These are phyloP conservation scores for Neoboletus magnificus DNA, from an alignment of 768 basidiomycete genomes.

Conservation along the genomic window DNA sequence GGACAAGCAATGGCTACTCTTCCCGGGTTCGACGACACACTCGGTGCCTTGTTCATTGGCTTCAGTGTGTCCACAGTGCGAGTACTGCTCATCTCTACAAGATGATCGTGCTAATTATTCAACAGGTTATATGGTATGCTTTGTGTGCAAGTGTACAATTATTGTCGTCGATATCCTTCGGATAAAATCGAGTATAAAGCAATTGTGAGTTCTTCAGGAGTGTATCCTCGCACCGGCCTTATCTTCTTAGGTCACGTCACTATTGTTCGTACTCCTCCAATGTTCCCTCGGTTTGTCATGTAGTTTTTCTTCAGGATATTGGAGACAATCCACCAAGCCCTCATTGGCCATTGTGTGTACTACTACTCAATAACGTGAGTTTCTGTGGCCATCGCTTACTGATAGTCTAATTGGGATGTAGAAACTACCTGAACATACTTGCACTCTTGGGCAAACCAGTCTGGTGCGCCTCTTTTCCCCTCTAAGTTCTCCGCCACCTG, in stretches of 20 bases:
- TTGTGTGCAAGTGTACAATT: constrained; percentile 50
- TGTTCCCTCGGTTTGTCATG: neutral
- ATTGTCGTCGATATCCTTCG: constrained; percentile 52
- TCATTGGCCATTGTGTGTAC: constrained; percentile 53
- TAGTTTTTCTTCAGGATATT: constrained; percentile 36
- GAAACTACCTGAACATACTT: constrained; percentile 39
- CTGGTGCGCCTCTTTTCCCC: constrained; percentile 37
- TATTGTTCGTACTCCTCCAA: constrained; percentile 30
- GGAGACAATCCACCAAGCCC: constrained; percentile 46
- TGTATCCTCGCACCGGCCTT: neutral
- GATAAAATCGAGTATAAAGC: constrained; percentile 51
- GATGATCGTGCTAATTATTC: constrained; percentile 24
- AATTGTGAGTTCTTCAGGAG: constrained; percentile 40
- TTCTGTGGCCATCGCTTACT: neutral
- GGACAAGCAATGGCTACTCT: constrained; percentile 14
- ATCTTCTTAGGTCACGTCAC: constrained; percentile 26
- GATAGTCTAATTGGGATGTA: constrained; percentile 18
- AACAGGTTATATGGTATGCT: constrained; percentile 50
- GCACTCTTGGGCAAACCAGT: constrained; percentile 39
- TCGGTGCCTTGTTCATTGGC: constrained; percentile 61
- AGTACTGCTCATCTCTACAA: constrained; percentile 4
- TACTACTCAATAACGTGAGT: constrained; percentile 54
- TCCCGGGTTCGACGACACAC: constrained; percentile 41
- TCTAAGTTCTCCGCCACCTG: constrained; percentile 1
- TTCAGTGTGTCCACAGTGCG: constrained; percentile 46